phyloP scores from a whole-genome alignment of 768 basidiomycete genomes.

The Boletus bicolor region DNA sequence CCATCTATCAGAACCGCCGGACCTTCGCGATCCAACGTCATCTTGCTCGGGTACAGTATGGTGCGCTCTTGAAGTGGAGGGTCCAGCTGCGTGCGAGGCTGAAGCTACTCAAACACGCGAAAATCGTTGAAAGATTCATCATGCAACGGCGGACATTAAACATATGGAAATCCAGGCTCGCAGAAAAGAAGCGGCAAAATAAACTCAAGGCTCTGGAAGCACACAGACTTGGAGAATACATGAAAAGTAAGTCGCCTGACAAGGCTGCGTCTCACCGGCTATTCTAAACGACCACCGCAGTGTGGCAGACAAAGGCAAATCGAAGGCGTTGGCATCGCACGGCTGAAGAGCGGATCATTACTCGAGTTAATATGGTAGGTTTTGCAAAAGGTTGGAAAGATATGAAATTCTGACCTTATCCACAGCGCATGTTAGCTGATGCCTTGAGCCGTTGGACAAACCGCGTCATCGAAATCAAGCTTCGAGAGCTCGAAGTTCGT shows the following conservation, averaged over 20 bases:
- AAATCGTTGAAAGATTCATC: constrained; percentile 51
- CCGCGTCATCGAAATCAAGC: constrained; percentile 69
- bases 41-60: constrained; percentile 36
- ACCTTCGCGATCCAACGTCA: constrained; percentile 44
- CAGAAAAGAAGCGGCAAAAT: constrained; percentile 42
- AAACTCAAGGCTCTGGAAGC: constrained; percentile 44
- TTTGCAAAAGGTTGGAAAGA: neutral
- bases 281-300: constrained; percentile 31
- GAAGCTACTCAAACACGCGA: constrained; percentile 52
- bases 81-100: constrained; percentile 47
- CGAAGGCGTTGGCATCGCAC: constrained; percentile 39
- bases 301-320: constrained; percentile 44
- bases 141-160: constrained; percentile 45
- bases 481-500: constrained; percentile 62
- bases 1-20: constrained; percentile 44
- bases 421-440: constrained; percentile 50
- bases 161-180: constrained; percentile 45
- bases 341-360: constrained; percentile 42
- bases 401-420: constrained; percentile 1
- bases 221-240: constrained; percentile 27
- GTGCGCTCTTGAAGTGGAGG: constrained; percentile 56
- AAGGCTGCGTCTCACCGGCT: neutral
- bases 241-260: constrained; percentile 34
- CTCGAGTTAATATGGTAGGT: constrained; percentile 41
- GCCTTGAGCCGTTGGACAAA: constrained; percentile 64